Evolutionary conservation across 192 early-diverging fungal genomes (phyloP).

Genomic region (Backusella mclennaniae): DNA sequence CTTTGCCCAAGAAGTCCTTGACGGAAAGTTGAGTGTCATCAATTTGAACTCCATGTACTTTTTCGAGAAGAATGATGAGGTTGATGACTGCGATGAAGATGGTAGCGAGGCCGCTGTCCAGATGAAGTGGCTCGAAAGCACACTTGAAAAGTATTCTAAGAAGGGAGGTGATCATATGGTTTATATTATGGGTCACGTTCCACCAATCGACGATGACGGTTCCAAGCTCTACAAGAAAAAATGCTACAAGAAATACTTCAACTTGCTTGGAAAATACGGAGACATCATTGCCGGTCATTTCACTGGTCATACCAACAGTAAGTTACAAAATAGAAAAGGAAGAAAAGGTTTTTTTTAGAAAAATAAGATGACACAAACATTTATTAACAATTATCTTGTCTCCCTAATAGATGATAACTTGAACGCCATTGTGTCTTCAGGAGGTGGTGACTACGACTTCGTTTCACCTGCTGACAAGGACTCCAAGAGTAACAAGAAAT

Average conservation of each 20-base stretch:
- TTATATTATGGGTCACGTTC: conserved; percentile 35
- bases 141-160: conserved; percentile 8
- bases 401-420: conserved; percentile 19
- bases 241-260: conserved; percentile 27
- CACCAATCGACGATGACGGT: conserved; percentile 26
- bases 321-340: background rate
- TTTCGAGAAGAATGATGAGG: conserved; percentile 19
- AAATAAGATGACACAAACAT: background rate
- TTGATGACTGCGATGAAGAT: conserved; percentile 25
- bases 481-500: background rate
- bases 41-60: conserved; percentile 43
- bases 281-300: conserved; percentile 38
- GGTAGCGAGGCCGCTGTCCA: conserved; percentile 18
- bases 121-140: conserved; percentile 26
- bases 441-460: background rate
- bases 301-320: conserved; percentile 41
- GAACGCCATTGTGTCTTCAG: conserved; percentile 16
- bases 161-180: conserved; percentile 14
- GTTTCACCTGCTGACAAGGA: background rate
- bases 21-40: conserved; percentile 17
- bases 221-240: conserved; percentile 6
- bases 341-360: background rate
- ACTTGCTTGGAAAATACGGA: conserved; percentile 34
- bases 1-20: conserved; percentile 33
- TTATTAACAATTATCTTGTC: background rate